These are phyloP conservation scores for Catharanthus roseus DNA, from an alignment of 257 asterid species.

Conservation along the genomic window DNA sequence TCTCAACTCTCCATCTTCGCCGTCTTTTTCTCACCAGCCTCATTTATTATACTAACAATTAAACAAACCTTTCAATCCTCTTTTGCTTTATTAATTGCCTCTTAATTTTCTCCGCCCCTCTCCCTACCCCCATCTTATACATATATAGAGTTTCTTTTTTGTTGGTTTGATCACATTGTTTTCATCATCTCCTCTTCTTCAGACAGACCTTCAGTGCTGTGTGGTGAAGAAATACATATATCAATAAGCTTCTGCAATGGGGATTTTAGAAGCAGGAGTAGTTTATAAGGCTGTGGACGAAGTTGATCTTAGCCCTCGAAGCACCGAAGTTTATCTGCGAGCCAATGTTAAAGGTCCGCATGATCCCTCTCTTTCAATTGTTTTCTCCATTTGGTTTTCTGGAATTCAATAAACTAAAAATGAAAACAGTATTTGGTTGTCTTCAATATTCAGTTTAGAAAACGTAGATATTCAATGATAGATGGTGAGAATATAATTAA, in stretches of 20 bases:
- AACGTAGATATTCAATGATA: too few species aligned
- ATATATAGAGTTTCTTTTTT: not conserved
- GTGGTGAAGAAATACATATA: not conserved
- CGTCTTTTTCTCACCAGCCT: conserved; percentile 19
- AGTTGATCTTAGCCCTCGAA: conserved; percentile 64
- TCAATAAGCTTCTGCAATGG: conserved; percentile 27
- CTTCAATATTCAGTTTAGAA: too few species aligned
- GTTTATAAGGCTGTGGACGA: conserved; percentile 54
- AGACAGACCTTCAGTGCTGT: not conserved
- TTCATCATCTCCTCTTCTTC: not conserved
- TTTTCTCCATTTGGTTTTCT: not conserved
- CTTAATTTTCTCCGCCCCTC: conserved; percentile 6
- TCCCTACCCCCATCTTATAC: not conserved
- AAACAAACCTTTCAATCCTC: not conserved
- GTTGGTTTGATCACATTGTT: not conserved
- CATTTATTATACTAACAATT: not conserved
- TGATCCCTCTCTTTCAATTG: not conserved
- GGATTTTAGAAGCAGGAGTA: conserved; percentile 46
- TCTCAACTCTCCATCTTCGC: not conserved
- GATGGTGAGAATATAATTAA: too few species aligned
- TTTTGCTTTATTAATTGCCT: not conserved
- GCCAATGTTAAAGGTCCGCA: conserved; percentile 70
- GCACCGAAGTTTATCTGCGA: conserved; percentile 51
- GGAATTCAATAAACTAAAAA: too few species aligned
- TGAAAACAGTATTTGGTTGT: too few species aligned